phyloP scores from a whole-genome alignment of 2,329 filamentous ascomycete species.

The Epichloe coenophiala region DNA sequence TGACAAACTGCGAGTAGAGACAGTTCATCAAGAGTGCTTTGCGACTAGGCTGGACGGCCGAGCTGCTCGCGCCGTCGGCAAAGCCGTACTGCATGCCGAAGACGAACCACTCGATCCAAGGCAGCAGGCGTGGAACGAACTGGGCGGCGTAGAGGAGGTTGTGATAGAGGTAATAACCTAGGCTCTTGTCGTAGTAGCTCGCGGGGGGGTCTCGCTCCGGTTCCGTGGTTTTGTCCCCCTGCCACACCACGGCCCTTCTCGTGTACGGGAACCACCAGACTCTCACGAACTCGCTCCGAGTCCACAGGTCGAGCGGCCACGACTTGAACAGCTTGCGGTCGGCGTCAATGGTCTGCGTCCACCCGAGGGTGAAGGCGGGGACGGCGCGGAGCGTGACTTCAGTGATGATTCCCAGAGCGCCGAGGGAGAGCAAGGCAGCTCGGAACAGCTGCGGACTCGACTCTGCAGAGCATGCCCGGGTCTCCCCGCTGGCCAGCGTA shows the following conservation, averaged over 20 bases:
- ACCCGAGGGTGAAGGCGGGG: conserved; percentile 70
- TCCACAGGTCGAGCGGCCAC: conserved; percentile 71
- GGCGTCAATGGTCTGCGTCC: conserved; percentile 66
- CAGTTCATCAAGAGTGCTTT: conserved; percentile 89
- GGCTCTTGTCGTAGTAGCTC: conserved; percentile 66
- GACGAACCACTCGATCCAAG: conserved; percentile 89
- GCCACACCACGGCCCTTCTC: conserved; percentile 77
- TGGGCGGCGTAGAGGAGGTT: conserved; percentile 73
- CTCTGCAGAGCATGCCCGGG: conserved; percentile 54
- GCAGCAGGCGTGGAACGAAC: conserved; percentile 64
- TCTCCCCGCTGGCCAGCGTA: conserved; percentile 67
- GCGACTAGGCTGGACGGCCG: conserved; percentile 68
- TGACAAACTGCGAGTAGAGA: conserved; percentile 94
- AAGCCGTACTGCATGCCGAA: conserved; percentile 98
- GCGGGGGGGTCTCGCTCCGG: conserved; percentile 42
- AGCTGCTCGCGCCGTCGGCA: conserved; percentile 49
- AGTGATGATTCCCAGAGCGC: conserved; percentile 79
- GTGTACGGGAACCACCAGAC: conserved; percentile 98
- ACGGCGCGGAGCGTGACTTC: conserved; percentile 78
- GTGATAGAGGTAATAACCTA: conserved; percentile 87
- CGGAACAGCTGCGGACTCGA: conserved; percentile 71
- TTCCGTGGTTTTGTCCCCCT: conserved; percentile 60
- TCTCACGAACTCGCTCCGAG: conserved; percentile 71
- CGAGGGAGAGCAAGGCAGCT: conserved; percentile 75
- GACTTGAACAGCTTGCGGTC: conserved; percentile 54